A percentile compares a stretch with the other conserved stretches of the same genome.
Evolutionary conservation across 1,284 basidiomycete genomes (phyloP).

Genomic region (Neonothopanus nambi): DNA sequence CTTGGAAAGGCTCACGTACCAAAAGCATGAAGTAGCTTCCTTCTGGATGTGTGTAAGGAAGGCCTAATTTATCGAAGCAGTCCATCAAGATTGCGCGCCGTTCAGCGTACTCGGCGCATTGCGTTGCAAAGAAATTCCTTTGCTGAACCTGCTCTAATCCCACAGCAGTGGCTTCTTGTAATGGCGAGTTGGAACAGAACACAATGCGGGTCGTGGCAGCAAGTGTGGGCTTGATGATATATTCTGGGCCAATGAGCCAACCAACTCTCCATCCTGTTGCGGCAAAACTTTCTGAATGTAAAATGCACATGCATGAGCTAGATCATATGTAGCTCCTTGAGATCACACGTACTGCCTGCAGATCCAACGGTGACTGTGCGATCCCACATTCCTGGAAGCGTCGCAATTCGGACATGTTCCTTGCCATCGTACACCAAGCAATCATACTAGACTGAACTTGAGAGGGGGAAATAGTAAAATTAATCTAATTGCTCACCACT

Average conservation of each 20-base stretch:
- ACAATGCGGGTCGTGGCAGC: conserved; percentile 94
- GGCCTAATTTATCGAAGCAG: conserved; percentile 82
- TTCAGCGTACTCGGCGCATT: conserved; percentile 80
- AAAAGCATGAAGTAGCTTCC: conserved; percentile 90
- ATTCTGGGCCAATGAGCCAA: conserved; percentile 89
- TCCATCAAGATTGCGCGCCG: conserved; percentile 74
- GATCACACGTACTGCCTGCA: conserved; percentile 43
- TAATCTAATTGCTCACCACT: conserved; percentile 63
- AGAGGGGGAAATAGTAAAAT: not conserved
- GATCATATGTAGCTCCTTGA: not conserved
- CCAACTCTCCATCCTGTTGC: conserved; percentile 98
- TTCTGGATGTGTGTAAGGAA: conserved; percentile 87
- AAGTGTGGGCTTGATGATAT: conserved; percentile 84
- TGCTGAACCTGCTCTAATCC: conserved; percentile 80
- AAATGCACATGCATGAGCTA: not conserved
- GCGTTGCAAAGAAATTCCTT: conserved; percentile 79
- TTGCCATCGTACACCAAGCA: conserved; percentile 87
- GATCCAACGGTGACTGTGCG: conserved; percentile 56
- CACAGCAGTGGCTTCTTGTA: conserved; percentile 89
- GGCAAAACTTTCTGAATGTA: conserved; percentile 83
- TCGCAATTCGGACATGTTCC: conserved; percentile 91
- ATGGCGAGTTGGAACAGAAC: conserved; percentile 90
- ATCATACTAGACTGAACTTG: conserved; percentile 78
- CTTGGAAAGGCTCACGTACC: conserved; percentile 41
- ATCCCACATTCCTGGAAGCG: conserved; percentile 97